phyloP scores from a whole-genome alignment of 148 eudicot genomes.

The Pouteria glomerata region DNA sequence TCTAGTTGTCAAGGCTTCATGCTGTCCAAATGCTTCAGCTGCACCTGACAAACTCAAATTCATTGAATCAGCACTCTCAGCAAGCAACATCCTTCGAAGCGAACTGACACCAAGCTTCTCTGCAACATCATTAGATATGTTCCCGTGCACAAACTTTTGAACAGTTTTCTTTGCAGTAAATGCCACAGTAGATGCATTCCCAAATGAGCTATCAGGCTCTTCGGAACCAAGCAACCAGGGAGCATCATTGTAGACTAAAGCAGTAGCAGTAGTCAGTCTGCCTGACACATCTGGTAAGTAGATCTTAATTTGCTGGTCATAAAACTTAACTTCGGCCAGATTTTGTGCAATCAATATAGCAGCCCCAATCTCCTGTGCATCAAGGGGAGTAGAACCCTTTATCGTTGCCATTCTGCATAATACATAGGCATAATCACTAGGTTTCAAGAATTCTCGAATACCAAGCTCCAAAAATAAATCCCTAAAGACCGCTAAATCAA shows the following conservation, averaged over 20 bases:
- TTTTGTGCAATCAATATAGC: conserved; percentile 88
- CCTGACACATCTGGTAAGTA: conserved; percentile 83
- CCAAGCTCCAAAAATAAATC: conserved; percentile 92
- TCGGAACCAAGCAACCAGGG: conserved; percentile 98
- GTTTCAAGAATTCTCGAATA: conserved; percentile 64
- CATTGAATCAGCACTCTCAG: conserved; percentile 98
- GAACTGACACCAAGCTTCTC: conserved; percentile 98
- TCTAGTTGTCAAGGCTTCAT: conserved; percentile 96
- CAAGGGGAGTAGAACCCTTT: conserved; percentile 63
- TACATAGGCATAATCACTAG: conserved; percentile 73
- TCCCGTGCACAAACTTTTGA: conserved; percentile 93
- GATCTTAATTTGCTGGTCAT: conserved; percentile 56
- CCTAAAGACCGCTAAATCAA: conserved; percentile 88
- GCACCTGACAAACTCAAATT: conserved; percentile 93
- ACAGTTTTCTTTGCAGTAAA: conserved; percentile 49
- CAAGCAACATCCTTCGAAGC: conserved; percentile 86
- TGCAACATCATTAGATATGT: conserved; percentile 94
- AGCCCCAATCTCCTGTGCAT: conserved; percentile 71
- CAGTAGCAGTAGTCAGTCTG: conserved; percentile 61
- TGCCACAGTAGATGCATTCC: conserved; percentile 35
- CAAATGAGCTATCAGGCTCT: conserved; percentile 44
- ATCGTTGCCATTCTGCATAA: conserved; percentile 67
- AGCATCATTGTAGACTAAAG: conserved; percentile 94
- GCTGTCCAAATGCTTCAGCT: conserved; percentile 99
- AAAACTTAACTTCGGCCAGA: conserved; percentile 65